A percentile compares a stretch with the other conserved stretches of the same genome.
These are phyloP conservation scores for Retiboletus flavoniger DNA, from an alignment of 1,284 basidiomycete genomes.

Conservation along the genomic window DNA sequence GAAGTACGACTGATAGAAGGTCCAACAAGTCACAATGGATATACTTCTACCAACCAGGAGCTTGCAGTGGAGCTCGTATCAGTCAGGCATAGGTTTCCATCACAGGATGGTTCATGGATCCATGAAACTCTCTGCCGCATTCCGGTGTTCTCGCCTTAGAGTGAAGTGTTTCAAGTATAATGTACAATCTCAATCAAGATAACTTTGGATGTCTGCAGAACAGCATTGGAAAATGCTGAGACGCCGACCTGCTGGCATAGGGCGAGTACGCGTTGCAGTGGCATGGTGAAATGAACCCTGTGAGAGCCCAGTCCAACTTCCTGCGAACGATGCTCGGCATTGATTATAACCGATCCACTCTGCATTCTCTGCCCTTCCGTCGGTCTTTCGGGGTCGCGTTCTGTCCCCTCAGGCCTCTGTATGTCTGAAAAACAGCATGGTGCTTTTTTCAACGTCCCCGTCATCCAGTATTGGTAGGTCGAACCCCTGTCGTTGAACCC, in stretches of 20 bases:
- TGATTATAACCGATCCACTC: neutral
- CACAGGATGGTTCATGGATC: conserved; percentile 2
- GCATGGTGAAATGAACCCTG: neutral
- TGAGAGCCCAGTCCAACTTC: neutral
- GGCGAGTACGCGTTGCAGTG: neutral
- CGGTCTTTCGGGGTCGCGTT: neutral
- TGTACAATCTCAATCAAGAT: neutral
- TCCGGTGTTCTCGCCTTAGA: neutral
- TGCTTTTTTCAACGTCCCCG: neutral
- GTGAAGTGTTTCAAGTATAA: neutral
- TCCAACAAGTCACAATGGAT: neutral
- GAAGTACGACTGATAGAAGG: neutral
- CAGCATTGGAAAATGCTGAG: neutral
- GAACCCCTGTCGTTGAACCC: neutral
- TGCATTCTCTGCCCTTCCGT: neutral
- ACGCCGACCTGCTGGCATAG: neutral
- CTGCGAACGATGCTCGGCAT: neutral
- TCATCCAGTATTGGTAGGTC: neutral
- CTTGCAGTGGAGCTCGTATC: neutral
- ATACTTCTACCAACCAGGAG: neutral
- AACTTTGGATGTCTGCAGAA: too few relatives aligned
- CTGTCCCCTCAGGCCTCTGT: neutral
- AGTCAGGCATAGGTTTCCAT: neutral
- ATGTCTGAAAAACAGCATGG: neutral
- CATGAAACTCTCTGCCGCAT: neutral